Evolutionary conservation across 495 filamentous ascomycete species (phyloP).

Genomic region (Venustampulla echinocandica): DNA sequence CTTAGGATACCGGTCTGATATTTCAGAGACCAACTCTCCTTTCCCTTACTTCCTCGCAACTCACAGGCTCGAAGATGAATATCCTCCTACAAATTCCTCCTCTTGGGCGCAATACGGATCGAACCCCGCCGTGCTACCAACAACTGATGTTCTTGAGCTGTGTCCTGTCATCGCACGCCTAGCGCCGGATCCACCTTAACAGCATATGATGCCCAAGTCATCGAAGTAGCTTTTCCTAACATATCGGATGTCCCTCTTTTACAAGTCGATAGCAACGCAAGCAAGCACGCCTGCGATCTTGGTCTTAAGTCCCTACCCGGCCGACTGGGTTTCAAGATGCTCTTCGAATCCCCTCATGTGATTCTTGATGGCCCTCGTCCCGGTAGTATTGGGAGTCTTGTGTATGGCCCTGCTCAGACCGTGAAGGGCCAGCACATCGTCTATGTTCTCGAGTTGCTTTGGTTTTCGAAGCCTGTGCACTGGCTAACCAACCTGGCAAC

Average conservation of each 20-base stretch:
- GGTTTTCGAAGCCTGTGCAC: conserved; percentile 46
- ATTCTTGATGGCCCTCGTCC: conserved; percentile 62
- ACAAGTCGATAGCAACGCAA: conserved; percentile 70
- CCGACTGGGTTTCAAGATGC: conserved; percentile 44
- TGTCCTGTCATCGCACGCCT: conserved; percentile 59
- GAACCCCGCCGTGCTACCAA: conserved; percentile 31
- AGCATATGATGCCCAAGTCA: conserved; percentile 52
- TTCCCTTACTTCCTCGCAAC: conserved; percentile 41
- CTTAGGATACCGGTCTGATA: conserved; percentile 3
- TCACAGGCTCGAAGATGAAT: conserved; percentile 38
- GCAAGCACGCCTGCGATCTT: conserved; percentile 43
- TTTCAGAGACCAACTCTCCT: conserved; percentile 37
- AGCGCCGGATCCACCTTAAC: conserved; percentile 57
- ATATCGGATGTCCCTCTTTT: conserved; percentile 72
- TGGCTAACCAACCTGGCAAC: conserved; percentile 46
- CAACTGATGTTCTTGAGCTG: conserved; percentile 55
- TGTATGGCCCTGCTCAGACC: conserved; percentile 48
- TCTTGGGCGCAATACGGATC: conserved; percentile 34
- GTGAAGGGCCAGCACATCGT: conserved; percentile 54
- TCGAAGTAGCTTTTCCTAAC: conserved; percentile 58
- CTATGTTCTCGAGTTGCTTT: conserved; percentile 64
- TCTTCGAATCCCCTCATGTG: conserved; percentile 49
- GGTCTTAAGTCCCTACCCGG: conserved; percentile 49
- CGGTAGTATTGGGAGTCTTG: conserved; percentile 54
- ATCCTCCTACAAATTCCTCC: conserved; percentile 43